Percentiles rank a stretch among this genome's conserved stretches.
Evolutionary conservation across 805 yeast genomes (phyloP).

Genomic region (Grigorovia yakushimaensis): DNA sequence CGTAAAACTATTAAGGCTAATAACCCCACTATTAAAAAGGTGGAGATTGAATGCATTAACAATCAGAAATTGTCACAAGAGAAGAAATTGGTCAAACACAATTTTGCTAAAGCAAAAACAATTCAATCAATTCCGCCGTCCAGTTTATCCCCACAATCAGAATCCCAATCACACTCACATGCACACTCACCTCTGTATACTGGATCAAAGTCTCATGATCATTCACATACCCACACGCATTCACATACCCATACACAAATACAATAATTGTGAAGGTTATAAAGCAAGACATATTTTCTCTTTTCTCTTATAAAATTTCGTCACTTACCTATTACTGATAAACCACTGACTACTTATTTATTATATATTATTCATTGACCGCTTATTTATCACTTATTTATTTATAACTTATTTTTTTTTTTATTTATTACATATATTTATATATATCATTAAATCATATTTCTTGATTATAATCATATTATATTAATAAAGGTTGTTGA

Average conservation of each 20-base stretch:
- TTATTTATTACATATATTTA: background rate
- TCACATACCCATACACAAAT: background rate
- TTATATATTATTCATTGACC: background rate
- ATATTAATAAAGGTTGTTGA: background rate
- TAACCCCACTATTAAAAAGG: slow-evolving; percentile 35
- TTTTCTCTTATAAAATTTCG: no score
- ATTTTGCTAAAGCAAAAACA: background rate
- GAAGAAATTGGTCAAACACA: background rate
- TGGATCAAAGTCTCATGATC: slow-evolving; percentile 10
- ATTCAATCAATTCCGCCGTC: background rate
- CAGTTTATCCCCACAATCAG: background rate
- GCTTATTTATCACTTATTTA: background rate
- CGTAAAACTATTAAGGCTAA: slow-evolving; percentile 26
- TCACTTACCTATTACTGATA: no score
- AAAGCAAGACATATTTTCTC: no score
- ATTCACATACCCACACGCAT: slow-evolving; percentile 9
- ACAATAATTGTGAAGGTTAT: background rate
- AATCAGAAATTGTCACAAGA: background rate
- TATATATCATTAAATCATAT: background rate
- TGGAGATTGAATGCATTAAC: slow-evolving; percentile 28
- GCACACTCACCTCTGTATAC: slow-evolving; percentile 8
- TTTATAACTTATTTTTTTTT: background rate
- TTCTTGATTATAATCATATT: background rate
- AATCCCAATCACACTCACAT: slow-evolving; percentile 3
- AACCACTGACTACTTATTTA: background rate